Evolutionary conservation across 2,329 filamentous ascomycete species (phyloP).

Genomic region (Pseudogymnoascus sp.): DNA sequence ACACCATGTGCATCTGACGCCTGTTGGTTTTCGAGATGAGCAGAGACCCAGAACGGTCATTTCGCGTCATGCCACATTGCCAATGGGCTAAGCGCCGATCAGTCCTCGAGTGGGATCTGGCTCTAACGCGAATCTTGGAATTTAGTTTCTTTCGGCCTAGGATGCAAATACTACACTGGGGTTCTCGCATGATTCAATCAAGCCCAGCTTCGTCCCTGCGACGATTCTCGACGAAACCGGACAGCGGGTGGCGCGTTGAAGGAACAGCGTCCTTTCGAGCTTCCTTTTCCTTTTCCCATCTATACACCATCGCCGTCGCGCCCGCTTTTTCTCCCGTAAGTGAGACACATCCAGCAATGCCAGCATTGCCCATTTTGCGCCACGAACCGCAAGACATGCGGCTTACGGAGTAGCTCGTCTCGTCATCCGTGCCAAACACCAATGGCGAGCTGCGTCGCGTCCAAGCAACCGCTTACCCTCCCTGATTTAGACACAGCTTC

Average conservation of each 20-base stretch:
- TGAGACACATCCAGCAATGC: neutral
- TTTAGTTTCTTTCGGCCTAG: neutral
- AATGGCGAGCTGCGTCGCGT: slow-evolving; percentile 5
- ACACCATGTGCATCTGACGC: neutral
- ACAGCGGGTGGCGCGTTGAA: neutral
- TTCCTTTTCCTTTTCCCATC: neutral
- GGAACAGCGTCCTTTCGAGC: neutral
- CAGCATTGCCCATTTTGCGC: neutral
- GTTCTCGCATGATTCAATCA: neutral
- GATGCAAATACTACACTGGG: neutral
- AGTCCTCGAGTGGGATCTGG: neutral
- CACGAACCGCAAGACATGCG: slow-evolving; percentile 7
- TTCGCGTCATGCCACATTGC: neutral
- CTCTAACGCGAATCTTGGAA: slow-evolving; percentile 1
- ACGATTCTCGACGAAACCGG: slow-evolving; percentile 6
- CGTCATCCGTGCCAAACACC: neutral
- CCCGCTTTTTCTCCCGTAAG: neutral
- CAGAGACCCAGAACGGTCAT: neutral
- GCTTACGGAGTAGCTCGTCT: slow-evolving; percentile 6
- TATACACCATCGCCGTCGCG: neutral
- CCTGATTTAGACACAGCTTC: slow-evolving; percentile 9
- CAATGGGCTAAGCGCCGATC: slow-evolving; percentile 7
- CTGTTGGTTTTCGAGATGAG: slow-evolving; percentile 6
- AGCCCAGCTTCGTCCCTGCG: neutral
- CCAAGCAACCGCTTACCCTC: slow-evolving; percentile 9